Evolutionary conservation across 2,329 filamentous ascomycete genomes (phyloP).

Genomic region (Diaporthe humulicola): DNA sequence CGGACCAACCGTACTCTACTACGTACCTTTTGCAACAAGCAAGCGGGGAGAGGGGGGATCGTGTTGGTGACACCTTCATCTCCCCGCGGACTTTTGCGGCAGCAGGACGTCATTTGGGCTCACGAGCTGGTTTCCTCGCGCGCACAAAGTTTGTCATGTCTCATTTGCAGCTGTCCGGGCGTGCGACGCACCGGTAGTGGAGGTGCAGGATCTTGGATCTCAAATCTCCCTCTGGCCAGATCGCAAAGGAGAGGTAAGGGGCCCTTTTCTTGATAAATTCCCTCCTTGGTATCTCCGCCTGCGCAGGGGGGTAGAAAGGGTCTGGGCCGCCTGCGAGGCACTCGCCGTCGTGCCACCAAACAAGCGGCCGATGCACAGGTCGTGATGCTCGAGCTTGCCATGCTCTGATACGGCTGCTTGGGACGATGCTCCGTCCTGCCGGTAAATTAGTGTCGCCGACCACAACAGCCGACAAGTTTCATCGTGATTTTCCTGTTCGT

Average conservation of each 20-base stretch:
- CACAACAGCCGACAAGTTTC: slow-evolving; percentile 13
- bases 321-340: background rate
- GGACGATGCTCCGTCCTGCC: background rate
- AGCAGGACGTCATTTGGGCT: background rate
- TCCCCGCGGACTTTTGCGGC: background rate
- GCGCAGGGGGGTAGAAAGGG: background rate
- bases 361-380: background rate
- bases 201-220: slow-evolving; percentile 21
- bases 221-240: background rate
- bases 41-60: background rate
- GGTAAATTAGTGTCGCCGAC: slow-evolving; percentile 26
- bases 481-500: background rate
- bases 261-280: background rate
- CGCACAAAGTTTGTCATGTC: slow-evolving; percentile 27
- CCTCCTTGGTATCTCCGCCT: background rate
- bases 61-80: background rate
- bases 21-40: background rate
- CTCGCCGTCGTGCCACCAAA: background rate
- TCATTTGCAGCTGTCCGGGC: background rate
- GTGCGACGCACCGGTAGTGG: slow-evolving; percentile 5
- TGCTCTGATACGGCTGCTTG: background rate
- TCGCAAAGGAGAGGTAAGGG: background rate
- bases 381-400: background rate
- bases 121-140: background rate
- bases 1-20: background rate